Evolutionary conservation across 352 stramenopile genomes (phyloP).

Genomic region (Phytophthora agathidicida): DNA sequence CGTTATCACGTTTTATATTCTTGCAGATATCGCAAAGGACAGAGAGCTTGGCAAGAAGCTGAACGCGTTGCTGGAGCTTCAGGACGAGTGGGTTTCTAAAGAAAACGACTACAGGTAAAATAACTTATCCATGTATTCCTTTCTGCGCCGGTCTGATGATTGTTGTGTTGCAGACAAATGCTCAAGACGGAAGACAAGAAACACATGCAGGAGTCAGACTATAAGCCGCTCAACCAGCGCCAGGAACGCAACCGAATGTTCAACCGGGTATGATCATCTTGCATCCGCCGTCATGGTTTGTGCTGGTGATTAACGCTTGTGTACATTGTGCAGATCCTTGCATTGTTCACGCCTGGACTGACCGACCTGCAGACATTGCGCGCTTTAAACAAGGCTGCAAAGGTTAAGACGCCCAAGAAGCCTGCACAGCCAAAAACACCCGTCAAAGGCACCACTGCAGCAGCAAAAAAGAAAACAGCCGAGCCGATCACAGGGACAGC

Average conservation of each 20-base stretch:
- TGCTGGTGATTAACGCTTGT: background rate
- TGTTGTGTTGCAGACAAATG: conserved; percentile 66
- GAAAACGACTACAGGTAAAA: conserved; percentile 85
- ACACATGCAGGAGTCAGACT: conserved; percentile 77
- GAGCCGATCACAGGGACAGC: conserved; percentile 14
- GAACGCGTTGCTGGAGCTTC: conserved; percentile 52
- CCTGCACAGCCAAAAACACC: conserved; percentile 31
- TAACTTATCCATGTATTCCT: background rate
- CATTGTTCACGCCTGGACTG: conserved; percentile 59
- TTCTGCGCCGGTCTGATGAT: background rate
- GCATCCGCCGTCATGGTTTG: background rate
- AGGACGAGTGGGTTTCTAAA: conserved; percentile 85
- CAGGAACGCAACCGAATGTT: conserved; percentile 89
- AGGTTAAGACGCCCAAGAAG: conserved; percentile 66
- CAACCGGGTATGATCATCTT: conserved; percentile 53
- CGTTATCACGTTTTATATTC: background rate
- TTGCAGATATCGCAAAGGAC: conserved; percentile 62
- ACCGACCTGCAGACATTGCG: conserved; percentile 76
- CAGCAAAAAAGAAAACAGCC: conserved; percentile 51
- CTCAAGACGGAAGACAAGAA: conserved; percentile 92
- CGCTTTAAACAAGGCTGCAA: conserved; percentile 69
- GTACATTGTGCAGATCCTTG: conserved; percentile 47
- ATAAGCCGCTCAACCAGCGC: conserved; percentile 68
- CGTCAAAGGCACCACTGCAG: conserved; percentile 22
- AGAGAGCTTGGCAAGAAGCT: conserved; percentile 56